Conservation (phyloP, 768 basidiomycete species). For the Suillus discolor region DNA sequence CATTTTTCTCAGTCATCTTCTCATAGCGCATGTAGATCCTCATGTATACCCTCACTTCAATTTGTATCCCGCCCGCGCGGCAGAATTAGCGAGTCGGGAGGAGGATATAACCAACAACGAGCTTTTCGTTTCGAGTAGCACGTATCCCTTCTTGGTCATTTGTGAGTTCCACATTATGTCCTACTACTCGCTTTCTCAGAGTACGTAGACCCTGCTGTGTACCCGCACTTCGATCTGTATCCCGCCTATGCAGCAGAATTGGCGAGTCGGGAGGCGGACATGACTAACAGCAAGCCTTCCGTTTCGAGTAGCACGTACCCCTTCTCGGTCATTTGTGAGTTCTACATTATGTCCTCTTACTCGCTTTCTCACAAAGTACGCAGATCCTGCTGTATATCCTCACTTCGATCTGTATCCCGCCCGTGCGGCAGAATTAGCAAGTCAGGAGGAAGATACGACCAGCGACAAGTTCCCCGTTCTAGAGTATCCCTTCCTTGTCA, state of each 20-base stretch:
- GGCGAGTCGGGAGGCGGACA: not conserved
- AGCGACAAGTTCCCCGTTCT: not conserved
- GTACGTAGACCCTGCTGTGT: slow-evolving; percentile 19
- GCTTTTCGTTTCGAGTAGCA: not conserved
- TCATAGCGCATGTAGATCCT: slow-evolving; percentile 16
- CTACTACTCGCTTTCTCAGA: not conserved
- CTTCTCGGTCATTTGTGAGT: not conserved
- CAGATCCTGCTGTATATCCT: slow-evolving; percentile 44
- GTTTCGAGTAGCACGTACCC: not conserved
- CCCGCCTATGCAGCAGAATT: slow-evolving; percentile 16
- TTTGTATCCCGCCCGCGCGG: slow-evolving; percentile 28
- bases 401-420: slow-evolving; percentile 31
- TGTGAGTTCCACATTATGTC: slow-evolving; percentile 12
- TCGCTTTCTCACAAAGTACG: not conserved
- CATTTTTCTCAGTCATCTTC: not conserved
- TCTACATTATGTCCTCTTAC: not conserved
- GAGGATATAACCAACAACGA: not conserved
- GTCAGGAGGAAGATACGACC: not conserved
- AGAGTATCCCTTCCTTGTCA: not conserved
- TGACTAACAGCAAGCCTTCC: not conserved
- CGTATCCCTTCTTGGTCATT: slow-evolving; percentile 18
- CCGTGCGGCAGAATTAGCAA: not conserved
- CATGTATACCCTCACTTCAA: slow-evolving; percentile 34
- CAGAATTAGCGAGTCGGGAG: not conserved
- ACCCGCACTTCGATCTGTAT: slow-evolving; percentile 38